Evolutionary conservation across 2,329 filamentous ascomycete species (phyloP).

Genomic region (Mycosphaerella arachidis): DNA sequence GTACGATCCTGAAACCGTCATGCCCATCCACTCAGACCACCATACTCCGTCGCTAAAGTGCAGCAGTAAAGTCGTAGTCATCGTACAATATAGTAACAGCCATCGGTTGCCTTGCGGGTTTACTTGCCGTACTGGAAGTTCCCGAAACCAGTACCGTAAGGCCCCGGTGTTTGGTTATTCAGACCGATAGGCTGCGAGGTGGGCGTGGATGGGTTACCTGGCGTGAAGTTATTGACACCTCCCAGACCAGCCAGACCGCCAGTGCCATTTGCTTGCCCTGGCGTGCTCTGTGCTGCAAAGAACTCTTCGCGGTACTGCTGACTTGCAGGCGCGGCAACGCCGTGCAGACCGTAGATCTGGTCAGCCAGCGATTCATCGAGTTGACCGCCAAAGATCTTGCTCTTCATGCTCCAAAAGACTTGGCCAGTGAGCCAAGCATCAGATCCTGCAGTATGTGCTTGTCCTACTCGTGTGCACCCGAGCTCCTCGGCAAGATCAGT

Average conservation of each 20-base stretch:
- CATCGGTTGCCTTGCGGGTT: background rate
- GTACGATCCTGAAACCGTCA: background rate
- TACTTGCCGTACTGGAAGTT: conserved; percentile 14
- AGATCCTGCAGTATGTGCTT: conserved; percentile 86
- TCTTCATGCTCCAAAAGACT: conserved; percentile 90
- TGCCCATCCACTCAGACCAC: background rate
- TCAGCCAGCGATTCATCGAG: conserved; percentile 77
- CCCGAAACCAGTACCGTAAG: conserved; percentile 9
- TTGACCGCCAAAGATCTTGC: conserved; percentile 78
- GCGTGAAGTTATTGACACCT: conserved; percentile 12
- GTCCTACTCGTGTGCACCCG: conserved; percentile 81
- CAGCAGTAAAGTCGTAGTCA: background rate
- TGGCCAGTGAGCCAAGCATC: conserved; percentile 90
- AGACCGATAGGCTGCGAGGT: conserved; percentile 19
- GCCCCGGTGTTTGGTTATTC: conserved; percentile 18
- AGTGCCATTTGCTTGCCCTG: conserved; percentile 22
- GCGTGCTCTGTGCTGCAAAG: conserved; percentile 42
- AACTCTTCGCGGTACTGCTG: conserved; percentile 46
- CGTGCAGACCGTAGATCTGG: conserved; percentile 89
- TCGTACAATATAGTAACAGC: background rate
- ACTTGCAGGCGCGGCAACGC: conserved; percentile 49
- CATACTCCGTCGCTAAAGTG: background rate
- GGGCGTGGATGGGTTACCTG: conserved; percentile 20
- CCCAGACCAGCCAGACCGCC: conserved; percentile 15
- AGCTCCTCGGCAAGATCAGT: conserved; percentile 92